phyloP scores from a whole-genome alignment of 2,329 filamentous ascomycete genomes.

The Monosporascus sp. region DNA sequence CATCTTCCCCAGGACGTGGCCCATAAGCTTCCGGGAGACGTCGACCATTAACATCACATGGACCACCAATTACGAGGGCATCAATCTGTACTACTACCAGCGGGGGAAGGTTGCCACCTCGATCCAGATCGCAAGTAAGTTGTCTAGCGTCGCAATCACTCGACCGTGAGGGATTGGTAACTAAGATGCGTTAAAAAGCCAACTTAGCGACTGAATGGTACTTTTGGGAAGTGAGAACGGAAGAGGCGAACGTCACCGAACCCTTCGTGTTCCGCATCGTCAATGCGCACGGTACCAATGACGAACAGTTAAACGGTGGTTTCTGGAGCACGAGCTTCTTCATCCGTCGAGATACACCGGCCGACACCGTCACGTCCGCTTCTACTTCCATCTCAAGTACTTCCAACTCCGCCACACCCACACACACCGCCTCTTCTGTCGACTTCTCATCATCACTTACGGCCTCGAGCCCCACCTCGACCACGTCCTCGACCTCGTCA shows the following conservation, averaged over 20 bases:
- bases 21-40: slow-evolving; percentile 1
- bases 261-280: slow-evolving; percentile 6
- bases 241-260: slow-evolving; percentile 3
- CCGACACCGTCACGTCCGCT: too few relatives aligned
- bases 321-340: too few relatives aligned
- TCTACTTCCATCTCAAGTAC: too few relatives aligned
- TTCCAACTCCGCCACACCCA: too few relatives aligned
- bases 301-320: too few relatives aligned
- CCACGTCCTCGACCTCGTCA: too few relatives aligned
- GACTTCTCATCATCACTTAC: too few relatives aligned
- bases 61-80: background rate
- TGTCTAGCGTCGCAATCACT: background rate
- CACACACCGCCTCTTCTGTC: too few relatives aligned
- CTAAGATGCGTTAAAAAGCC: background rate
- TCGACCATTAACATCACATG: slow-evolving; percentile 3
- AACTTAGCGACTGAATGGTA: slow-evolving; percentile 5
- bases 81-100: slow-evolving; percentile 5
- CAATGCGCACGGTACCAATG: slow-evolving; percentile 12
- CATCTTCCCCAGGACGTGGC: slow-evolving; percentile 1
- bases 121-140: slow-evolving; percentile 2
- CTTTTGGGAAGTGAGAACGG: slow-evolving; percentile 1
- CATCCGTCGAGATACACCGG: too few relatives aligned
- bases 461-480: too few relatives aligned
- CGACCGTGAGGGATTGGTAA: background rate
- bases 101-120: slow-evolving; percentile 1